Base-by-base conservation (phyloP, 2,329 filamentous ascomycete genomes). In the Colletotrichum tamarilloi region DNA sequence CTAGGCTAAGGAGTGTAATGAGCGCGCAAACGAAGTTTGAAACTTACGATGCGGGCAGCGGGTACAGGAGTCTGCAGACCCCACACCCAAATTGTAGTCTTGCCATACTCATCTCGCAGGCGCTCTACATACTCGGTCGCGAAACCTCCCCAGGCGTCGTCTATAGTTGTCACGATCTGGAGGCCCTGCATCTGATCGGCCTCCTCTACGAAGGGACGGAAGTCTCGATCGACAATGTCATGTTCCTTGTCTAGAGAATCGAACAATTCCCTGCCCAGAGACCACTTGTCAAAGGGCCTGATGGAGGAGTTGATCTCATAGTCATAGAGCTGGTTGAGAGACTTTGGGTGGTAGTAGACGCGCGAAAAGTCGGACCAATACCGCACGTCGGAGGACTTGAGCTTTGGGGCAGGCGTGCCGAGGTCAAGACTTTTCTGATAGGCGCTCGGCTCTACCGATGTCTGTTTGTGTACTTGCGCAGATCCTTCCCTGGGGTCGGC, bases 291-390 rank as follows among this genome's bases (percentile, higher is more conserved):
- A 78, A 97, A 97, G 0, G 95, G 94, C 87, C 92, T 92, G 32
- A 96, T 86, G 57, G 90, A 88, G 3, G 95, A 96, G 80, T 94
- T 92, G 46, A 97, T 86, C 80, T 97, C 94, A 79, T 94, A 97
- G 79, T 98, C 95, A 79, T 93, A 93, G 16, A 98, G 86, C 80
- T 97, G 95, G 11, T 97, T 88, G 67, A 98, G 90, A 14, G 95
- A 98, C 67, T 90, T 91, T 9, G 97, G 97, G 80, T 98, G 95
- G 80, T 94, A 98, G 83, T 92, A 99, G n/a, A 97, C 90, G 30
- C 95, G 91, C 77, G 94, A 97, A 83, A 95, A 98, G 82, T 99
- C 97, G 38, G 95, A 97, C 96, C 97, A 99, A 84, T 97, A 98
- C 67, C 95, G 91, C n/a, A 98, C 93, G 12, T 90, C 89, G 7